Percentiles rank a stretch among this genome's conserved stretches.
Evolutionary conservation across 495 filamentous ascomycete genomes (phyloP).

Genomic region (Talaromyces trachyspermus): DNA sequence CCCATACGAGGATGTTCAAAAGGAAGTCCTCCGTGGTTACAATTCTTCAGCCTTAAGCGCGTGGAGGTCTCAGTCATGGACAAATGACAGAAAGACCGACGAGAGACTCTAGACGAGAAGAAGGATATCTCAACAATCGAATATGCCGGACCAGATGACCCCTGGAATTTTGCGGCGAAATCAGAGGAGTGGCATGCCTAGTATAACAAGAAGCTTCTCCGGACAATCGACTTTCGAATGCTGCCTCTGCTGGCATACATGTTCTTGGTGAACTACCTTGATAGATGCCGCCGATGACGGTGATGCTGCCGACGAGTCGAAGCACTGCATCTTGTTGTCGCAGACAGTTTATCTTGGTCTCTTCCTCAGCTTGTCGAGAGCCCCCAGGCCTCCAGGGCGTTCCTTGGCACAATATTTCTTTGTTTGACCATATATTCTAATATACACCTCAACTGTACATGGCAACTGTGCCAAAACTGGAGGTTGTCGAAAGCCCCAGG

Average conservation of each 20-base stretch:
- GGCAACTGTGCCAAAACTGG: too few relatives aligned
- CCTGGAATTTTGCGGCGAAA: not conserved
- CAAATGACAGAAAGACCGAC: not conserved
- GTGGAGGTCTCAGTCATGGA: too few relatives aligned
- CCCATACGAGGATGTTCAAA: too few relatives aligned
- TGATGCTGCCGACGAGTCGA: slow-evolving; percentile 7
- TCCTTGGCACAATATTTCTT: slow-evolving; percentile 65
- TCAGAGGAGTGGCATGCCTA: not conserved
- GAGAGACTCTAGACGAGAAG: not conserved
- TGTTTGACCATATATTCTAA: slow-evolving; percentile 65
- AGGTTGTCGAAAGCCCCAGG: too few relatives aligned
- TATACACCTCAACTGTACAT: too few relatives aligned
- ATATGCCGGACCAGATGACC: not conserved
- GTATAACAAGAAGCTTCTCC: slow-evolving; percentile 32
- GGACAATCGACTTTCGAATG: slow-evolving; percentile 48
- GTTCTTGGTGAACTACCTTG: not conserved
- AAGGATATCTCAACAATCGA: not conserved
- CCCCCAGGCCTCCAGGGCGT: slow-evolving; percentile 58
- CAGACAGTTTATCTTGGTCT: slow-evolving; percentile 74
- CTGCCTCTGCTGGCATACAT: slow-evolving; percentile 38
- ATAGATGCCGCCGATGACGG: not conserved
- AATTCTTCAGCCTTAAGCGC: too few relatives aligned
- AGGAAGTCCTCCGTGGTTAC: too few relatives aligned
- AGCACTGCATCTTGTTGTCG: slow-evolving; percentile 28
- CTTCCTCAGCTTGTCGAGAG: slow-evolving; percentile 73